Evolutionary conservation across 352 stramenopile genomes (phyloP), one percentile per base, ranked within the genome.

Genomic region (Globisporangium abappressorium): DNA sequence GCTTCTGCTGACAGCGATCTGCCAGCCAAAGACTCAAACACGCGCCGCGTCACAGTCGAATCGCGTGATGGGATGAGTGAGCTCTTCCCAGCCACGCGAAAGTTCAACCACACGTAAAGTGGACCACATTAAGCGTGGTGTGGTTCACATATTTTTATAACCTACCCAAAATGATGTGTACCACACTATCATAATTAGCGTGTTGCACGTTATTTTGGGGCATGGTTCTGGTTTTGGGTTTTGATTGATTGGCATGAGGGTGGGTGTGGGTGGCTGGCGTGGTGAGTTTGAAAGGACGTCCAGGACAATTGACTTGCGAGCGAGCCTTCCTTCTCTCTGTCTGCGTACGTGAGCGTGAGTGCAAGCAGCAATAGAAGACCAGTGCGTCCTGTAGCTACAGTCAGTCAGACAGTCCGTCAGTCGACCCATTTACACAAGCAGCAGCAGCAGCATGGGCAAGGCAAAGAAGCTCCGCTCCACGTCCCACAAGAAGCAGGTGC

Each of bases 381-480:
- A 43, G 30, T 18, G 33, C 15, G 15, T 22, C 30, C 28, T 43
- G 8, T 18, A 41, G 41, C 34, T 38, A n/a, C 41, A 47, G 14
- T 18, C 0, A 20, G 38, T 6, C 36, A 43, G 38, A 8, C 41
- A 20, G 38, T 46, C 28, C n/a, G 49, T 28, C 51, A 30, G n/a
- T 33, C 18, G 26, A 14, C 20, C 28, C n/a, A 5, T 24, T 47
- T 14, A 47, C 26, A 61, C 56, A 61, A 36, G 9, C 4, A 56
- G 22, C 54, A 59, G 28, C n/a, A 74, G 33, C 57, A 68, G 12
- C 65, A 95, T 95, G 87, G 87, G 87, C 70, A 94, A 94, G 74
- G 83, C 87, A 62, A 95, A 95, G 87, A 95, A 95, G 78, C 68
- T 84, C 43, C 85, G 87, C n/a, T 81, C 78, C 24, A 91, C 79